Percentiles rank a stretch among this genome's conserved stretches.
phyloP scores from a whole-genome alignment of 306 rosid species.

The Castanea sativa region DNA sequence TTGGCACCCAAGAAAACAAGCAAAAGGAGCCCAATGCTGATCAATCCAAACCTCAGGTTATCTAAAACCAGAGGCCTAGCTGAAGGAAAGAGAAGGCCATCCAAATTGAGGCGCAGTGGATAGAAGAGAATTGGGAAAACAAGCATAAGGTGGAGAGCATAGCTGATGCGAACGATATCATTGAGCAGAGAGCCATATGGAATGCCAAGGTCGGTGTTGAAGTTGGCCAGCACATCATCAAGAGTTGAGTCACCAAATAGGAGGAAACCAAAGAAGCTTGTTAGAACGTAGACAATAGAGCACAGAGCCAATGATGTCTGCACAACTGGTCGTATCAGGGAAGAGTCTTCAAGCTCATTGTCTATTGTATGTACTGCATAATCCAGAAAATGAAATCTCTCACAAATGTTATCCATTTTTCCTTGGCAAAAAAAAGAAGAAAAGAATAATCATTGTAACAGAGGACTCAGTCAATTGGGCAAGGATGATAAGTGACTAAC shows the following conservation, averaged over 20 bases:
- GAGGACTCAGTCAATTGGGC: not conserved
- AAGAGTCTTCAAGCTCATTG: conserved; percentile 58
- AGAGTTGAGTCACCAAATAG: conserved; percentile 69
- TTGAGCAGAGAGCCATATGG: conserved; percentile 55
- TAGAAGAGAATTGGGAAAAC: conserved; percentile 66
- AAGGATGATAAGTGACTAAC: not conserved
- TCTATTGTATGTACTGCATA: conserved; percentile 58
- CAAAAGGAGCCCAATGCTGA: conserved; percentile 46
- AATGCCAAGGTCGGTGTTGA: conserved; percentile 60
- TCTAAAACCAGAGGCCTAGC: conserved; percentile 41
- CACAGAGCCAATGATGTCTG: conserved; percentile 55
- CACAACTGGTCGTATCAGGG: conserved; percentile 49
- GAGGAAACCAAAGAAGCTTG: conserved; percentile 60
- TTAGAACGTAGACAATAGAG: conserved; percentile 50
- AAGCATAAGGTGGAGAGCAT: conserved; percentile 68
- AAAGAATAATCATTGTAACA: not conserved
- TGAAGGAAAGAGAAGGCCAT: conserved; percentile 50
- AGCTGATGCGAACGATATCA: conserved; percentile 63
- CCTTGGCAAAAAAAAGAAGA: not conserved
- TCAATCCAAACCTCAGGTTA: conserved; percentile 34
- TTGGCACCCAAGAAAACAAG: conserved; percentile 55
- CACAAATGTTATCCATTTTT: conserved; percentile 11
- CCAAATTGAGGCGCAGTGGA: conserved; percentile 56
- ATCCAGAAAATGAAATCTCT: not conserved
- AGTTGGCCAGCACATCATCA: conserved; percentile 67